These are phyloP conservation scores for Phaffomyces opuntiae DNA, from an alignment of 805 yeast genomes.

Conservation along the genomic window DNA sequence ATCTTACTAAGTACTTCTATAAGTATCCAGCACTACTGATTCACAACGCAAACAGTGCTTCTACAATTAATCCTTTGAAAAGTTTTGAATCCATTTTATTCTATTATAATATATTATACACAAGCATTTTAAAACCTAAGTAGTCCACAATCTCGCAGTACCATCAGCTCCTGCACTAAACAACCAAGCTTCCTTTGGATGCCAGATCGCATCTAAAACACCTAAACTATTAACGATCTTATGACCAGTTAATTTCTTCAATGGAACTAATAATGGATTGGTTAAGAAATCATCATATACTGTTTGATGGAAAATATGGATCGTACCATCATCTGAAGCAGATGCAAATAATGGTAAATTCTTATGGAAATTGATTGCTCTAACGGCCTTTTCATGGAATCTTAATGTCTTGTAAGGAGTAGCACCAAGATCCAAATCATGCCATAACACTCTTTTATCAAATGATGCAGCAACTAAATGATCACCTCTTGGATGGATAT, in stretches of 20 bases:
- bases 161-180: conserved; percentile 97
- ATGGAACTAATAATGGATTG: conserved; percentile 91
- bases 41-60: too few species aligned
- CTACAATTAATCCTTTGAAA: too few species aligned
- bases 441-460: conserved; percentile 96
- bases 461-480: conserved; percentile 87
- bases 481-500: conserved; percentile 95
- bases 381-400: conserved; percentile 91
- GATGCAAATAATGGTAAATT: conserved; percentile 88
- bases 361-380: conserved; percentile 82
- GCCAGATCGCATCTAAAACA: conserved; percentile 86
- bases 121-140: conserved; percentile 29
- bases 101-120: background rate
- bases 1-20: too few species aligned
- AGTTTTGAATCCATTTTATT: too few species aligned
- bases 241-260: conserved; percentile 91
- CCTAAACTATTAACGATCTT: conserved; percentile 74
- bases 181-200: conserved; percentile 97
- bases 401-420: conserved; percentile 95
- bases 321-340: conserved; percentile 88
- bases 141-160: conserved; percentile 93
- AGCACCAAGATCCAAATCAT: conserved; percentile 79
- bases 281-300: conserved; percentile 94
- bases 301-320: conserved; percentile 94
- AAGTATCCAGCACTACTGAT: too few species aligned